Base-by-base conservation (phyloP, 768 basidiomycete species). In the Amanita rimosa region DNA sequence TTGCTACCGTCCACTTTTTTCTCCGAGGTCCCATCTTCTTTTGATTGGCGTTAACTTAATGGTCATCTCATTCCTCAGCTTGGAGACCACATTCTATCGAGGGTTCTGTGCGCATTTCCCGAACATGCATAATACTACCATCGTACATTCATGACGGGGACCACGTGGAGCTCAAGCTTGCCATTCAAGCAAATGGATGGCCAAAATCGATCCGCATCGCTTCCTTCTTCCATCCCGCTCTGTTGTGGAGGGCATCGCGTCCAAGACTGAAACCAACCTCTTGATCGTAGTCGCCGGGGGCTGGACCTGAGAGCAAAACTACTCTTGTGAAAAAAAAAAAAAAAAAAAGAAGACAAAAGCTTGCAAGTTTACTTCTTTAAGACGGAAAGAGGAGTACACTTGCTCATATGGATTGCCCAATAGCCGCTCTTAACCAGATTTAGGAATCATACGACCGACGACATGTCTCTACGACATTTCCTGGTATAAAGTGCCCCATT, bases 401-500 rank as follows among this genome's bases (percentile, higher is more conserved):
- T 43, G 24, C 48, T 49, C 31, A 22, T 31, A 24, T 21, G 27
- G 48, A 29, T 13, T 31, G 34, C 24, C 19, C 48, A 43, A 49
- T 43, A 33, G 48, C 47, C 39, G 48, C 48, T 49, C 48, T 49
- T 35, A n/a, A 17, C 48, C 40, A 49, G 48, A 43, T 43, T 33
- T 37, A 43, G 48, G 13, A 41, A 49, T 49, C 48, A 49, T 43
- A 35, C 38, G 41, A 43, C 48, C 41, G 31, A 49, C 14, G 39
- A 34, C 41, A 49, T 49, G 40, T 49, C 43, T 49, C 41, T 11
- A 34, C 41, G 48, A 49, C 48, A 49, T 49, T 50, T 26, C 49
- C 37, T 50, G 50, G 39, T 44, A 48, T 44, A 50, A 45, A 43
- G 41, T 35, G 21, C 40, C 38, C 34, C 35, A 42, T 10, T 36